A percentile compares a stretch with the other conserved stretches of the same genome.
Conservation (phyloP, 2,329 filamentous ascomycete genomes). For the Sclerotinia minor region DNA sequence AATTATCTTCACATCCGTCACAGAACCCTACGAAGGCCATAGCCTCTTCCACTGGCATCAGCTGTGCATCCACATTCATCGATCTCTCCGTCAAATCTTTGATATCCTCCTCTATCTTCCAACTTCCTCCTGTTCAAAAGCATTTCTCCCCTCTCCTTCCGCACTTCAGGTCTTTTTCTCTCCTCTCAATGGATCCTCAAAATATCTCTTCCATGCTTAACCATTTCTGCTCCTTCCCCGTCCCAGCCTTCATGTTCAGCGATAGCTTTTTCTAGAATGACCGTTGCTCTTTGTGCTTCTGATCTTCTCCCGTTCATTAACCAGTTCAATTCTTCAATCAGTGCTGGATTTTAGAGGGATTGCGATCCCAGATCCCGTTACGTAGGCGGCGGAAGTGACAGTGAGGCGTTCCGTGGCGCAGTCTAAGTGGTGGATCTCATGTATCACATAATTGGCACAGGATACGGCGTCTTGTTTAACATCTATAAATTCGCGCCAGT, state of each 20-base stretch:
- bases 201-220: conserved; percentile 22
- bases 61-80: conserved; percentile 9
- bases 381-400: background rate
- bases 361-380: background rate
- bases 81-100: conserved; percentile 14
- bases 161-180: conserved; percentile 17
- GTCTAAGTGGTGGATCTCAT: background rate
- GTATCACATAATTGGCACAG: background rate
- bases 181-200: conserved; percentile 1
- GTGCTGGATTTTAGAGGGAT: background rate
- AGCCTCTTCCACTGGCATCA: conserved; percentile 23
- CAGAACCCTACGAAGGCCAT: background rate
- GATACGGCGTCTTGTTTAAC: background rate
- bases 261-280: background rate
- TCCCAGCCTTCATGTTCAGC: background rate
- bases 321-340: background rate
- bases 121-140: conserved; percentile 5
- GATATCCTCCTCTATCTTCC: conserved; percentile 16
- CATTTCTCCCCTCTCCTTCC: conserved; percentile 12
- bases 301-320: background rate
- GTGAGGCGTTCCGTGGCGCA: background rate
- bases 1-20: background rate
- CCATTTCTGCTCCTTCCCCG: conserved; percentile 11
- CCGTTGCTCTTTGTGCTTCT: background rate
- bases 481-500: background rate